Evolutionary conservation across 2,329 filamentous ascomycete genomes (phyloP).

Genomic region (Periconia sp.): DNA sequence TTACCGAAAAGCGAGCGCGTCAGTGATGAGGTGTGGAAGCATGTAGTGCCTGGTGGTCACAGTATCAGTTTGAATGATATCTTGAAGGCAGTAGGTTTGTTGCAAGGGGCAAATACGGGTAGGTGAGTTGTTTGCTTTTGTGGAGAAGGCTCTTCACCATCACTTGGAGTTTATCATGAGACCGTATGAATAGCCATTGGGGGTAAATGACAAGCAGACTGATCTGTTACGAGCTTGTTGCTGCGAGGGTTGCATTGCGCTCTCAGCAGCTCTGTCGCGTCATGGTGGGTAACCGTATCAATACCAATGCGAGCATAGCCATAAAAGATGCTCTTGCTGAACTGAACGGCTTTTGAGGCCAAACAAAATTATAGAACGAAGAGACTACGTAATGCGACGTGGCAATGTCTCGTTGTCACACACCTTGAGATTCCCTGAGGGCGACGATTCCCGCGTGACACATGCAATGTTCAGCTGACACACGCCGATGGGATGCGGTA

Average conservation of each 20-base stretch:
- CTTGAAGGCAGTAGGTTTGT: slow-evolving; percentile 10
- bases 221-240: too few relatives aligned
- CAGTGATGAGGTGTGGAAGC: slow-evolving; percentile 66
- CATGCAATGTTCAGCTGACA: slow-evolving; percentile 3
- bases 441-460: slow-evolving; percentile 4
- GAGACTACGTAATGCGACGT: neutral
- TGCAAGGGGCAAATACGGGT: neutral
- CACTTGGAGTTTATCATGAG: too few relatives aligned
- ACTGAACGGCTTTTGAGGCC: neutral
- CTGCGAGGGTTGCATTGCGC: too few relatives aligned
- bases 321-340: neutral
- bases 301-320: too few relatives aligned
- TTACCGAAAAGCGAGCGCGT: slow-evolving; percentile 64
- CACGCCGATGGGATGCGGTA: neutral
- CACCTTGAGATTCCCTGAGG: neutral
- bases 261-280: neutral
- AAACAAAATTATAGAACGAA: neutral
- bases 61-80: slow-evolving; percentile 17
- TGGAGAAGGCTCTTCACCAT: too few relatives aligned
- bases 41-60: slow-evolving; percentile 51
- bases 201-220: too few relatives aligned
- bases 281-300: neutral
- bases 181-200: too few relatives aligned
- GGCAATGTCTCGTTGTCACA: neutral
- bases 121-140: too few relatives aligned